Base-by-base conservation (phyloP, 495 filamentous ascomycete genomes). In the Neurospora africana region DNA sequence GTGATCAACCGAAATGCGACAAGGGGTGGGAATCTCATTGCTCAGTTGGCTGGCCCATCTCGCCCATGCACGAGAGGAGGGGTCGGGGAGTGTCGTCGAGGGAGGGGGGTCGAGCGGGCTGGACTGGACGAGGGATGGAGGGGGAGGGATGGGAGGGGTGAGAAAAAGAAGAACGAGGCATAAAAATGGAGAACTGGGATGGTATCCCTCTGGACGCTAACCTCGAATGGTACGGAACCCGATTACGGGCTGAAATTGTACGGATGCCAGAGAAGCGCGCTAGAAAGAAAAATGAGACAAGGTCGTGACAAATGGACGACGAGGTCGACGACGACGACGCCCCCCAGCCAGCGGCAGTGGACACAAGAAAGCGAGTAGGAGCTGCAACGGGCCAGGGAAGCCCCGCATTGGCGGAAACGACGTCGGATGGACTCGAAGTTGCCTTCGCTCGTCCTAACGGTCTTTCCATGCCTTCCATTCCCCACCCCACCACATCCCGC, bases 211-310 rank as follows among this genome's bases (percentile, higher is more conserved):
- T 65, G 15, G 53, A 17, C 53, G 53, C 53, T 65, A 65, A 19
- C 30, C 53, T 65, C 27, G 27, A 33, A 65, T 65, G 27, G 53
- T 65, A 65, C 53, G 53, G 27, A 65, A 33, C 27, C 53, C 53
- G 27, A 33, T 2, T 13, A 65, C 27, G 27, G 27, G 27, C 53
- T 19, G 27, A 65, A 35, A 65, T 65, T 65, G 53, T 65, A 70
- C 41, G 69, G 47, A 72, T 71, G 72, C 75, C 69, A 75, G 53
- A 65, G 73, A 78, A 78, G 73, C 23, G 67, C 73, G 72, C 76
- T 78, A 78, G 76, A 76, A 78, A 40, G 68, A 70, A 69, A 74
- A 65, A 15, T 35, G 39, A 38, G 41, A 68, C 68, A 68, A 61
- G 44, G 53, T 65, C 53, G 27, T 65, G 23, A n/a, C n/a, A 61